Base-by-base conservation (phyloP, 2,329 filamentous ascomycete genomes). In the Monilinia fructigena region DNA sequence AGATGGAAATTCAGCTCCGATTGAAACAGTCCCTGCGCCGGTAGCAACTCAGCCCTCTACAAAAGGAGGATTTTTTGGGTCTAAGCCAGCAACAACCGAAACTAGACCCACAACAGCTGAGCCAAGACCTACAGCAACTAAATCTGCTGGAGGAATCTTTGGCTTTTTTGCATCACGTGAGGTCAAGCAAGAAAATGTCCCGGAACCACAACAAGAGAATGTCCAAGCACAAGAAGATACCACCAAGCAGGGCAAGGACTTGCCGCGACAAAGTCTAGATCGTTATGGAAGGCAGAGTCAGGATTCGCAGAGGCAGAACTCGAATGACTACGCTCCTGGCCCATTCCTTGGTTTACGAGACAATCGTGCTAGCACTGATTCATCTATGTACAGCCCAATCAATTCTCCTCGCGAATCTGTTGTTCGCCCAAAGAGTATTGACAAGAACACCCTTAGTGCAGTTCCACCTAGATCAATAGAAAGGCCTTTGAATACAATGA, bases 371-470 rank as follows among this genome's bases (percentile, higher is more conserved):
- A 92, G 89, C 76, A 83, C 82, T 61, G 85, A 88, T 73, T 91
- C 89, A 50, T 93, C 90, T 1, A 83, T 89, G 47, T 93, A 93
- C 75, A 93, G 90, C 75, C 88, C 89, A 7, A 79, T 90, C 67
- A 89, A 84, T 76, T 90, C 89, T 3, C 90, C 90, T 2, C 82
- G 86, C 53, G 83, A 84, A 72, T 88, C 86, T 28, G 28, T 65
- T 18, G 31, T 61, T n/a, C 47, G 38, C 26, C 47, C 47, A 5
- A 31, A 60, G 18, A 61, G 26, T 61, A 53, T 16, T 16, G 47
- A 20, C 5, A 61, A 53, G 20, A 47, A 54, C 1, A 45, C 35
- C 12, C 11, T 28, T 4, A 35, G 20, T n/a, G 45, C 28, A n/a
- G 55, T 23, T 23, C 58, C 18, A 38, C 48, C 64, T 35, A 47